Conservation (phyloP, 352 stramenopile genomes). For the Phytophthora fragariaefolia region DNA sequence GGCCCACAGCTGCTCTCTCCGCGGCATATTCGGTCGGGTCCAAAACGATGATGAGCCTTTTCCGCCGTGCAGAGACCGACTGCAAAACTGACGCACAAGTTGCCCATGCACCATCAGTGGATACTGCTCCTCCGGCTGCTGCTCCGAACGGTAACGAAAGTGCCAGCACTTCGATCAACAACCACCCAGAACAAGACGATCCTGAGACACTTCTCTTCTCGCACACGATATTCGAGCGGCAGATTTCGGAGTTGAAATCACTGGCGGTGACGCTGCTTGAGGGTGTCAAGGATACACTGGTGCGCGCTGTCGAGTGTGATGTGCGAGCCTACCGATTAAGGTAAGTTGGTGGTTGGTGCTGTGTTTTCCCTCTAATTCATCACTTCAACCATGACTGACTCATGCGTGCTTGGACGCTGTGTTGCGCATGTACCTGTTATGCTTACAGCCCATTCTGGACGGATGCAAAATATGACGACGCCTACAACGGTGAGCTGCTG, state of each 20-base stretch:
- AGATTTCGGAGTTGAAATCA: constrained; percentile 53
- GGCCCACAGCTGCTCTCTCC: constrained; percentile 67
- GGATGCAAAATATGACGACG: constrained; percentile 18
- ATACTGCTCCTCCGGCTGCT: constrained; percentile 23
- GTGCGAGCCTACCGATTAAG: constrained; percentile 43
- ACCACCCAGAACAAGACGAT: constrained; percentile 41
- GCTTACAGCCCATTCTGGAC: constrained; percentile 37
- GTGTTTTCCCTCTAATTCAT: neutral
- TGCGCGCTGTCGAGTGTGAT: constrained; percentile 37
- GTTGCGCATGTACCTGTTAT: constrained; percentile 13
- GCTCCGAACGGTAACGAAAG: constrained; percentile 15
- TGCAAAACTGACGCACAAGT: constrained; percentile 18
- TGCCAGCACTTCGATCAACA: constrained; percentile 15
- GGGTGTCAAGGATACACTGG: constrained; percentile 30
- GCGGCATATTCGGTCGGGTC: constrained; percentile 79
- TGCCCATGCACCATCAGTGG: constrained; percentile 3
- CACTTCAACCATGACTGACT: constrained; percentile 15
- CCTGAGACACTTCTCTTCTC: constrained; percentile 65
- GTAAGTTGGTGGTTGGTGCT: constrained; percentile 14
- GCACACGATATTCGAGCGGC: constrained; percentile 77
- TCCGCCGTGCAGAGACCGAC: constrained; percentile 43
- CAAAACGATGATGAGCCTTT: constrained; percentile 76
- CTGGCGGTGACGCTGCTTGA: constrained; percentile 44
- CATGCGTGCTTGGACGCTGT: constrained; percentile 10
- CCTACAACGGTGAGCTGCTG: constrained; percentile 18